Evolutionary conservation across 305 asterid species (phyloP).

Genomic region (Lippia alba): DNA sequence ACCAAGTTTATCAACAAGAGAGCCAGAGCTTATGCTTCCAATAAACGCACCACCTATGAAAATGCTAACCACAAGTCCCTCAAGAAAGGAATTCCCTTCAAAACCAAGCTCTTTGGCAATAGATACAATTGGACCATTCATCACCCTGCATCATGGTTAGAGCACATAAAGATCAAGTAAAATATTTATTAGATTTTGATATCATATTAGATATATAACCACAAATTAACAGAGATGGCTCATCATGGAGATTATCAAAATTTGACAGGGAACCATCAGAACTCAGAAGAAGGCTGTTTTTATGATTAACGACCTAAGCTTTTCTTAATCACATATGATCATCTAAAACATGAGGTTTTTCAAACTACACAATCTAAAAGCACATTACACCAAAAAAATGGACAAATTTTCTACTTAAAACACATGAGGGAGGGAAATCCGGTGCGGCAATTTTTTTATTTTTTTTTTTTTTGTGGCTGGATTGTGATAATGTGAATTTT

Average conservation of each 20-base stretch:
- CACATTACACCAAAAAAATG: too few relatives aligned
- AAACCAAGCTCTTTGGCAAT: slow-evolving; percentile 86
- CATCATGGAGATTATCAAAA: slow-evolving; percentile 4
- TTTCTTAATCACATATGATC: too few relatives aligned
- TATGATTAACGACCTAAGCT: too few relatives aligned
- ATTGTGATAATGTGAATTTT: too few relatives aligned
- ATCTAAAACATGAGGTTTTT: too few relatives aligned
- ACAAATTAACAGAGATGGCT: background rate
- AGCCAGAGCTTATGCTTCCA: slow-evolving; percentile 79
- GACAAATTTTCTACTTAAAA: too few relatives aligned
- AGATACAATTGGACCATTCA: slow-evolving; percentile 90
- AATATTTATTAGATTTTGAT: slow-evolving; percentile 1
- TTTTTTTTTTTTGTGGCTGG: too few relatives aligned
- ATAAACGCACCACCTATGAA: slow-evolving; percentile 86
- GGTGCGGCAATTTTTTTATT: too few relatives aligned
- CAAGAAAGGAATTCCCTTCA: slow-evolving; percentile 79
- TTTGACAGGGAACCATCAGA: background rate
- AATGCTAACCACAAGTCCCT: slow-evolving; percentile 91
- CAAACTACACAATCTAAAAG: too few relatives aligned
- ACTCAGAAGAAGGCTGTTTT: too few relatives aligned
- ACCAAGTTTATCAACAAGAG: slow-evolving; percentile 78
- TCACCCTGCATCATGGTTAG: slow-evolving; percentile 60
- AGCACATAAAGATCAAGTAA: slow-evolving; percentile 22
- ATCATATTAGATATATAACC: background rate
- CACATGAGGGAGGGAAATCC: too few relatives aligned